These are phyloP conservation scores for Cladosporium sp. DNA, from an alignment of 2,329 filamentous ascomycete species.

Conservation along the genomic window DNA sequence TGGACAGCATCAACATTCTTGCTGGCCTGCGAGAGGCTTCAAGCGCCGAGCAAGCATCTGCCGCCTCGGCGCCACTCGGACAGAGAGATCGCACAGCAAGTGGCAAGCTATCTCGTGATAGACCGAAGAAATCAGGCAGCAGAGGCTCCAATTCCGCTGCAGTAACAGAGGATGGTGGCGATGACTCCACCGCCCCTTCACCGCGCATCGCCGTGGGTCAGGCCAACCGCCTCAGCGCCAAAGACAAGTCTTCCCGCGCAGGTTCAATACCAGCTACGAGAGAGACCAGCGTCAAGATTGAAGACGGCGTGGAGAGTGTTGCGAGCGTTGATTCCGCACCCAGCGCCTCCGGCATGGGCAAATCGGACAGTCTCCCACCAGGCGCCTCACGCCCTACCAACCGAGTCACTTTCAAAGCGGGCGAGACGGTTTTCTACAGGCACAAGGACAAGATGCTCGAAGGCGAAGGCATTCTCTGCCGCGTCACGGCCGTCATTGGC, in stretches of 20 bases:
- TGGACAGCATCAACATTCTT: conserved; percentile 43
- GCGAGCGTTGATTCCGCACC: conserved; percentile 39
- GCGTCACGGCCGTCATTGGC: conserved; percentile 48
- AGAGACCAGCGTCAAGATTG: conserved; percentile 48
- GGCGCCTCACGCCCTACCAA: conserved; percentile 20
- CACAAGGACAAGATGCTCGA: conserved; percentile 37
- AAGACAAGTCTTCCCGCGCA: conserved; percentile 34
- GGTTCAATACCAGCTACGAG: conserved; percentile 43
- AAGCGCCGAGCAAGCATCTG: conserved; percentile 33
- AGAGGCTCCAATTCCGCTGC: conserved; percentile 21
- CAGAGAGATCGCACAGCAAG: conserved; percentile 22
- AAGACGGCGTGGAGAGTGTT: conserved; percentile 42
- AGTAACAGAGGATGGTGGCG: conserved; percentile 25
- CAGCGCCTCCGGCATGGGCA: conserved; percentile 17
- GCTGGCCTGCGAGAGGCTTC: conserved; percentile 43
- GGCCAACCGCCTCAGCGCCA: conserved; percentile 25
- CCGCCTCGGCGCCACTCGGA: conserved; percentile 29
- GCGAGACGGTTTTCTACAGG: conserved; percentile 49
- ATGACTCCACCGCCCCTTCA: conserved; percentile 31
- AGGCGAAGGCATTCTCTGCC: conserved; percentile 49
- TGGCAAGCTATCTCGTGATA: conserved; percentile 24
- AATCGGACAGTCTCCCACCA: conserved; percentile 6
- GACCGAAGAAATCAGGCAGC: conserved; percentile 22
- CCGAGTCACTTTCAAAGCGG: conserved; percentile 32
- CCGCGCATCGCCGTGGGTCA: conserved; percentile 25